A percentile compares a stretch with the other conserved stretches of the same genome.
phyloP scores from a whole-genome alignment of 2,329 filamentous ascomycete genomes.

The Scytalidium sp. region DNA sequence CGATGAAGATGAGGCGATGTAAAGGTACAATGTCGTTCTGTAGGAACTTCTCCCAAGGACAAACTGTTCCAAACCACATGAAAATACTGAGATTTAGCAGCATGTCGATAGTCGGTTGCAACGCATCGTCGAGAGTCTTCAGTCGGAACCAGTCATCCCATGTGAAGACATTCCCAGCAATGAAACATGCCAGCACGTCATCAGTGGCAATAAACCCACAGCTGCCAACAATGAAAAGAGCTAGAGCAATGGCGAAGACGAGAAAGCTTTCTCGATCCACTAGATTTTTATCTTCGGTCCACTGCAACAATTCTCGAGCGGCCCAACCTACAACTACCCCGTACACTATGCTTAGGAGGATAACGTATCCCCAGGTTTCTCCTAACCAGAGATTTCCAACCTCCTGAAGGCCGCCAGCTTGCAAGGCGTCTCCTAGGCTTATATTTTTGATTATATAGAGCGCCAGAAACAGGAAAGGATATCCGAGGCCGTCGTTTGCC shows the following conservation, averaged over 20 bases:
- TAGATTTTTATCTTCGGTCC: conserved; percentile 76
- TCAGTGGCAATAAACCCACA: conserved; percentile 90
- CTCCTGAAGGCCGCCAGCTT: conserved; percentile 47
- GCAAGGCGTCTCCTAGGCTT: conserved; percentile 42
- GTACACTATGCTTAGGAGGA: conserved; percentile 74
- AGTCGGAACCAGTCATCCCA: conserved; percentile 94
- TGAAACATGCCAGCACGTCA: conserved; percentile 88
- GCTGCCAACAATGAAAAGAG: conserved; percentile 83
- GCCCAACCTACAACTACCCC: conserved; percentile 77
- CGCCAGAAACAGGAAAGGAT: conserved; percentile 83
- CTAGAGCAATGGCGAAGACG: conserved; percentile 71
- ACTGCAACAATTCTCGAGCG: conserved; percentile 78
- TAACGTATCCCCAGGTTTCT: conserved; percentile 81
- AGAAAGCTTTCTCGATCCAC: conserved; percentile 37
- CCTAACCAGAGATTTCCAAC: conserved; percentile 77
- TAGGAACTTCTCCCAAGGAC: conserved; percentile 73
- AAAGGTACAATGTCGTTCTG: conserved; percentile 68
- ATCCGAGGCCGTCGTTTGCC: conserved; percentile 84
- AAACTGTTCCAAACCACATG: conserved; percentile 85
- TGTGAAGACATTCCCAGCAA: conserved; percentile 86
- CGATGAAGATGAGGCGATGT: conserved; percentile 69
- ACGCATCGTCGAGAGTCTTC: conserved; percentile 82
- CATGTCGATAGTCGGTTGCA: conserved; percentile 96
- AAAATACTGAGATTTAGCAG: conserved; percentile 86
- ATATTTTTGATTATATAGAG: conserved; percentile 80